phyloP scores from a whole-genome alignment of 768 basidiomycete genomes.

The Basidioascus undulatus region DNA sequence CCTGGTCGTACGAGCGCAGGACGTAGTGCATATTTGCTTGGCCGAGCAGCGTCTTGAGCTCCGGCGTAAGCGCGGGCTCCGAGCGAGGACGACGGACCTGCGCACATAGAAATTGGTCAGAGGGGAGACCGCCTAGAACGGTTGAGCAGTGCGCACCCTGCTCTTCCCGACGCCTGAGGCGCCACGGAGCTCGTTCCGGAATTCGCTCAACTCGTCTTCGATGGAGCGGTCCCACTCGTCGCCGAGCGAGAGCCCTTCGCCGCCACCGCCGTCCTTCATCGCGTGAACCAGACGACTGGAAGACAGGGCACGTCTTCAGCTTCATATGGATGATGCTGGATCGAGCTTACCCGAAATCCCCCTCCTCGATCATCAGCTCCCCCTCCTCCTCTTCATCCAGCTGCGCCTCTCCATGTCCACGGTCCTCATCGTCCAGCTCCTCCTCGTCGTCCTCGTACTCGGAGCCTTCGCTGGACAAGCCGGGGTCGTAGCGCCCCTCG shows the following conservation, averaged over 20 bases:
- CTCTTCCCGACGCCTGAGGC: slow-evolving; percentile 4
- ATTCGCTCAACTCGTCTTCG: slow-evolving; percentile 40
- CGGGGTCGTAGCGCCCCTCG: too few species aligned
- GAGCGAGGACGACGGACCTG: slow-evolving; percentile 5
- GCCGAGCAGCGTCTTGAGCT: slow-evolving; percentile 34
- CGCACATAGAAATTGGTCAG: background rate
- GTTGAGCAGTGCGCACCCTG: background rate
- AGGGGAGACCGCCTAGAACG: background rate
- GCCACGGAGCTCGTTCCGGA: slow-evolving; percentile 32
- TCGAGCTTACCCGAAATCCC: slow-evolving; percentile 28
- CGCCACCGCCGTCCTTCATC: slow-evolving; percentile 30
- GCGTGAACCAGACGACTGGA: slow-evolving; percentile 40
- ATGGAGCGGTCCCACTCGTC: slow-evolving; percentile 49
- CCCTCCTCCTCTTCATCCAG: slow-evolving; percentile 14
- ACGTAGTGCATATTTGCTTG: slow-evolving; percentile 73
- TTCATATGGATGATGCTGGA: slow-evolving; percentile 17
- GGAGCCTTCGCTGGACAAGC: too few species aligned
- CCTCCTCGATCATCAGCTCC: slow-evolving; percentile 22
- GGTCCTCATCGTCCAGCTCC: slow-evolving; percentile 23
- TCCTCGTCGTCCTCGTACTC: background rate
- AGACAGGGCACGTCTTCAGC: background rate
- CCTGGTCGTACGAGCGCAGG: slow-evolving; percentile 36
- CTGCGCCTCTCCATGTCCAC: slow-evolving; percentile 8
- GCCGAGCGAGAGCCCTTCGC: slow-evolving; percentile 25
- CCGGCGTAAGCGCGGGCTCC: slow-evolving; percentile 16